Conservation (phyloP, 371 early-diverging fungal species). For the Mucor plumbeus region DNA sequence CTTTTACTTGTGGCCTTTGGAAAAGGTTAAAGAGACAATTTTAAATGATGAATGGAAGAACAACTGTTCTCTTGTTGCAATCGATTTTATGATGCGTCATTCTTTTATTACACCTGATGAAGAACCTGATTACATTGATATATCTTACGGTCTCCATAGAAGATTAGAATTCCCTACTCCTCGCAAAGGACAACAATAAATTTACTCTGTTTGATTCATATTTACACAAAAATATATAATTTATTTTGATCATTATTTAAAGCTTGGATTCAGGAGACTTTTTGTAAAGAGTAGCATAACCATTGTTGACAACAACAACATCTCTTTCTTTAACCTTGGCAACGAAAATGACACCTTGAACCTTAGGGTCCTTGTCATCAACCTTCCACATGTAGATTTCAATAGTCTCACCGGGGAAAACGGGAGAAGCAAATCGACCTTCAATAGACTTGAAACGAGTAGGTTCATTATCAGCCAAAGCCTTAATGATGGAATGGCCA, state of each 20-base stretch:
- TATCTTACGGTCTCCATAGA: conserved; percentile 69
- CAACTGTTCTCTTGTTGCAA: conserved; percentile 77
- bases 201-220: background rate
- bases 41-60: conserved; percentile 81
- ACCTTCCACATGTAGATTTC: conserved; percentile 77
- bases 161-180: conserved; percentile 75
- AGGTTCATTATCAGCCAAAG: conserved; percentile 59
- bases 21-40: conserved; percentile 65
- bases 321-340: conserved; percentile 58
- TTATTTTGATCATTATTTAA: conserved; percentile 21
- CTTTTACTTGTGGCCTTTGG: conserved; percentile 78
- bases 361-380: conserved; percentile 41
- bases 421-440: conserved; percentile 73
- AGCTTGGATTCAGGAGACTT: conserved; percentile 40
- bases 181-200: conserved; percentile 10
- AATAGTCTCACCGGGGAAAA: conserved; percentile 75
- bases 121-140: conserved; percentile 83
- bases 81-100: conserved; percentile 88
- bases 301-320: conserved; percentile 54
- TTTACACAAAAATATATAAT: conserved; percentile 9
- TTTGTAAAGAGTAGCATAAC: conserved; percentile 48
- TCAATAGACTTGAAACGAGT: conserved; percentile 66
- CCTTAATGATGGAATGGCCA: conserved; percentile 64
- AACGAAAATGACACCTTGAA: conserved; percentile 57
- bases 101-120: conserved; percentile 77